Conservation (phyloP, 768 basidiomycete genomes). For the Sporobolomyces pararoseus region DNA sequence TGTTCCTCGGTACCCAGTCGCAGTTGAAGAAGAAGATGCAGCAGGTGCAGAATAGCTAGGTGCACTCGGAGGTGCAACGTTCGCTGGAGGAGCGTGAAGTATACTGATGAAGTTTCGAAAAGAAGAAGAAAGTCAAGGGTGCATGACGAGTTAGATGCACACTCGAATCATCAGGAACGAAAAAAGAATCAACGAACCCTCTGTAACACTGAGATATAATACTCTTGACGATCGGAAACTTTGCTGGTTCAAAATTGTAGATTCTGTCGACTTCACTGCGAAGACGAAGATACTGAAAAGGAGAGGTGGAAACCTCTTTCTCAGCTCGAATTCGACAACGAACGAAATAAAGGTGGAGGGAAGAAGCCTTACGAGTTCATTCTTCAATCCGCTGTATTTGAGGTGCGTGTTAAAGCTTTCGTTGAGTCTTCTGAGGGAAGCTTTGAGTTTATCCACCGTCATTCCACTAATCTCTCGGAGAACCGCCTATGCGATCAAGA, state of each 20-base stretch:
- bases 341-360: background rate
- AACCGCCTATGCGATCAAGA: no score
- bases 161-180: no score
- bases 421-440: conserved; percentile 21
- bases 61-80: no score
- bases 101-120: no score
- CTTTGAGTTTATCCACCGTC: conserved; percentile 41
- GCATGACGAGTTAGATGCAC: no score
- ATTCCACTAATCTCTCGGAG: background rate
- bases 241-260: background rate
- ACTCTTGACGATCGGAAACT: background rate
- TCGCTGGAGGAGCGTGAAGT: background rate
- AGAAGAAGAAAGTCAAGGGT: no score
- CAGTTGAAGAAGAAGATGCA: no score
- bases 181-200: background rate
- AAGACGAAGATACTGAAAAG: conserved; percentile 8
- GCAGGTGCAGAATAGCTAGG: no score
- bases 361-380: conserved; percentile 23
- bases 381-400: conserved; percentile 29
- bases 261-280: background rate
- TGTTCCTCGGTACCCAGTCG: no score
- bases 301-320: no score
- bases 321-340: background rate
- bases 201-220: background rate
- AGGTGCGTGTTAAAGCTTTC: background rate